These are phyloP conservation scores for Ophiocytium majus DNA, from an alignment of 352 stramenopile genomes.

Conservation along the genomic window DNA sequence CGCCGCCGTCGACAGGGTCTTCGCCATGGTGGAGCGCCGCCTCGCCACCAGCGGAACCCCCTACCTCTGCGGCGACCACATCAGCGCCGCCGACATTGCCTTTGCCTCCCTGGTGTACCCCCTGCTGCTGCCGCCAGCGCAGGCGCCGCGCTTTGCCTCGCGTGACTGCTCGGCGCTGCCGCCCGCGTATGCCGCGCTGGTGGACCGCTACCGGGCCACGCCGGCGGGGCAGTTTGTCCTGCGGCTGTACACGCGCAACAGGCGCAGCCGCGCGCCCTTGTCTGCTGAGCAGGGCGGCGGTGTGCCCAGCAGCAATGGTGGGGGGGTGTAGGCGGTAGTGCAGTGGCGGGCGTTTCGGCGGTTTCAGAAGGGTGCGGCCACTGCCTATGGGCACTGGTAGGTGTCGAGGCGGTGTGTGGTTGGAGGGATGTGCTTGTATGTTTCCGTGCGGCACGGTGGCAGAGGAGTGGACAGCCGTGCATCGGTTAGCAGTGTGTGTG, in stretches of 20 bases:
- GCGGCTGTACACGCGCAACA: neutral
- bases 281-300: too few species aligned
- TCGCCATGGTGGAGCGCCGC: slow-evolving; percentile 30
- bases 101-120: slow-evolving; percentile 43
- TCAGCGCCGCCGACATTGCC: slow-evolving; percentile 45
- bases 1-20: neutral
- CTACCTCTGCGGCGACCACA: slow-evolving; percentile 39
- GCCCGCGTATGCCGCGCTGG: neutral
- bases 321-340: too few species aligned
- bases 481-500: too few species aligned
- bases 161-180: neutral
- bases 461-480: too few species aligned
- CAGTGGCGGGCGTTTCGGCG: too few species aligned
- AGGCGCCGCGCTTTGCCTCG: neutral
- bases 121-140: slow-evolving; percentile 35
- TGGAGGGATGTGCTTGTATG: too few species aligned
- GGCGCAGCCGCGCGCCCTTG: neutral
- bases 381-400: too few species aligned
- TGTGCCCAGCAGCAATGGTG: too few species aligned
- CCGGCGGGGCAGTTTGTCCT: slow-evolving; percentile 12
- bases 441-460: too few species aligned
- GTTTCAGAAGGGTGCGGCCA: too few species aligned
- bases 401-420: too few species aligned
- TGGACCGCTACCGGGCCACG: slow-evolving; percentile 15
- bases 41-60: slow-evolving; percentile 14